Conservation (phyloP, 768 basidiomycete species). For the Chiua virens region DNA sequence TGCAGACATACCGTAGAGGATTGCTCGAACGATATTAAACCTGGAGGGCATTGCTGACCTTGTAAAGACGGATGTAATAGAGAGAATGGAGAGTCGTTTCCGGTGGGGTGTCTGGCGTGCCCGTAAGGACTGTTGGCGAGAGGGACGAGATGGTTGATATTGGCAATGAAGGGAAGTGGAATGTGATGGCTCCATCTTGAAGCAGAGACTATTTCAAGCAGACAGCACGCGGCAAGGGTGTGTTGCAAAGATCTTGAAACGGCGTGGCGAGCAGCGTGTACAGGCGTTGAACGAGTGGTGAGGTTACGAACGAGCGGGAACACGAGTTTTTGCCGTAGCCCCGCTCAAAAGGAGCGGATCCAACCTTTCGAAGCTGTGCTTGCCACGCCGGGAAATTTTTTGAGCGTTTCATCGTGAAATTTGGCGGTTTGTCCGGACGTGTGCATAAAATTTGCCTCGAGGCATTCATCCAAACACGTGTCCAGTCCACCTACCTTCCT, state of each 20-base stretch:
- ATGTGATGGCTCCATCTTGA: constrained; percentile 31
- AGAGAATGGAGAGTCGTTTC: constrained; percentile 33
- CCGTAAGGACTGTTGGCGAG: constrained; percentile 21
- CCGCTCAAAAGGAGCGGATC: constrained; percentile 26
- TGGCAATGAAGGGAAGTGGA: constrained; percentile 24
- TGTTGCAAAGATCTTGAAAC: constrained; percentile 22
- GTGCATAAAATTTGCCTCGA: constrained; percentile 17
- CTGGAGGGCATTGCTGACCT: constrained; percentile 59
- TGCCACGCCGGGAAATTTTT: constrained; percentile 16
- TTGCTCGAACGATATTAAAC: constrained; percentile 68
- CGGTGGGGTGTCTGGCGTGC: constrained; percentile 33
- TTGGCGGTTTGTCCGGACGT: no score
- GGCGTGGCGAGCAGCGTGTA: constrained; percentile 33
- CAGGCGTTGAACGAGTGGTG: constrained; percentile 6
- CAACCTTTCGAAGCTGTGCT: constrained; percentile 17
- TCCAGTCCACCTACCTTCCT: background rate
- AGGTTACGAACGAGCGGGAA: constrained; percentile 21
- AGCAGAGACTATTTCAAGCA: constrained; percentile 17
- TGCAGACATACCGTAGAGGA: constrained; percentile 59
- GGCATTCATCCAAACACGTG: constrained; percentile 17
- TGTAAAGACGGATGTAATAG: constrained; percentile 31
- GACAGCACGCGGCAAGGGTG: constrained; percentile 29
- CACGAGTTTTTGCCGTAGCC: constrained; percentile 24
- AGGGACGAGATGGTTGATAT: constrained; percentile 22
- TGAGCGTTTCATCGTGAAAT: constrained; percentile 11